Evolutionary conservation across 225 moss, liverwort and hornwort species (phyloP).

Genomic region (Takakia lepidozioides): DNA sequence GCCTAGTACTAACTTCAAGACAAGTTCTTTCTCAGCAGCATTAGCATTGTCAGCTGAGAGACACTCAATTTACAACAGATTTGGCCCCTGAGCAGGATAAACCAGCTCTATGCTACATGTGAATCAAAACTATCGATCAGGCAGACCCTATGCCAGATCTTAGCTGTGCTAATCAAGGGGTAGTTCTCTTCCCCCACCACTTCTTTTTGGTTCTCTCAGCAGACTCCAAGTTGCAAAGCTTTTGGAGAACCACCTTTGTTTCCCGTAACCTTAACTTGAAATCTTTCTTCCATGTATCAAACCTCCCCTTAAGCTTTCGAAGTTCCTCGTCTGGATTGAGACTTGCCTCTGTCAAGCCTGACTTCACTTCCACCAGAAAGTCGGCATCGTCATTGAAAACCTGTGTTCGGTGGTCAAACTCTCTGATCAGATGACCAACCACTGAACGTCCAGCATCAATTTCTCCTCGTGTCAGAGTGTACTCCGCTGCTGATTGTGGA

Average conservation of each 20-base stretch:
- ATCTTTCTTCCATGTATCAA: slow-evolving; percentile 98
- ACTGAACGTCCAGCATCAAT: slow-evolving; percentile 77
- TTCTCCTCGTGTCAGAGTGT: slow-evolving; percentile 55
- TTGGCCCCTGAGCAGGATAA: not conserved
- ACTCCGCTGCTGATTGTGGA: slow-evolving; percentile 44
- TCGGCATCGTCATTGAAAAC: slow-evolving; percentile 96
- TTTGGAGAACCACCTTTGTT: slow-evolving; percentile 90
- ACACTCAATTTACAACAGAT: no score
- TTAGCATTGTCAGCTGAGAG: no score
- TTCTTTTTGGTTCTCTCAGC: slow-evolving; percentile 75
- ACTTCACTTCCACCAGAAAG: slow-evolving; percentile 94
- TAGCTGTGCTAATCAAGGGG: slow-evolving; percentile 23
- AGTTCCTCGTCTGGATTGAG: slow-evolving; percentile 93
- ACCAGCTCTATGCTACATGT: slow-evolving; percentile 3
- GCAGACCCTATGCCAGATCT: slow-evolving; percentile 18
- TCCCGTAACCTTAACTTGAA: slow-evolving; percentile 91
- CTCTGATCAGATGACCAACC: slow-evolving; percentile 80
- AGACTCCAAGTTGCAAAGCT: slow-evolving; percentile 66
- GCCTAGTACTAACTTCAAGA: no score
- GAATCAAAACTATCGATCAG: not conserved
- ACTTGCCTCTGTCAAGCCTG: slow-evolving; percentile 85
- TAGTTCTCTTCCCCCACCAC: slow-evolving; percentile 90
- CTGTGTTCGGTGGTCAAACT: slow-evolving; percentile 95
- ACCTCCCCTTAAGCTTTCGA: slow-evolving; percentile 74
- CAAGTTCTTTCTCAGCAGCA: no score